phyloP scores from a whole-genome alignment of 352 stramenopile genomes.

The Pythium chondricola region DNA sequence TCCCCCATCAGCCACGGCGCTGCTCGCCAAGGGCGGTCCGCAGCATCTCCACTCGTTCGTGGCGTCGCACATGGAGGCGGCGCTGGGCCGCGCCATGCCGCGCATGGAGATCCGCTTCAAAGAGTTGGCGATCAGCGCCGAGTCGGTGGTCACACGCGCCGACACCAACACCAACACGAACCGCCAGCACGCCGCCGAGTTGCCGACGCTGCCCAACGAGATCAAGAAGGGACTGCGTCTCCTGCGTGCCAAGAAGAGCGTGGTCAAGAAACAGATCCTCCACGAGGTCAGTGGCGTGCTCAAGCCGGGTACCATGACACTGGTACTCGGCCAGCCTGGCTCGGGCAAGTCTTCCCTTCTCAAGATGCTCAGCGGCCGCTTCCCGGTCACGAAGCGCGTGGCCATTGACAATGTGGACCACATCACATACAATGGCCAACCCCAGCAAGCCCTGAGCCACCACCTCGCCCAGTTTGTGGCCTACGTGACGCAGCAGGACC shows the following conservation, averaged over 20 bases:
- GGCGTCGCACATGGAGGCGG: slow-evolving; percentile 20
- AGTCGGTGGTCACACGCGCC: slow-evolving; percentile 17
- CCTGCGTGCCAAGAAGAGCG: slow-evolving; percentile 32
- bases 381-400: slow-evolving; percentile 34
- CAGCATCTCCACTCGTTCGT: slow-evolving; percentile 33
- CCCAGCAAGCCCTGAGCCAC: slow-evolving; percentile 20
- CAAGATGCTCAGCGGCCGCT: slow-evolving; percentile 32
- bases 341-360: slow-evolving; percentile 33
- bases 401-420: slow-evolving; percentile 28
- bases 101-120: slow-evolving; percentile 37
- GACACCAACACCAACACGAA: slow-evolving; percentile 9
- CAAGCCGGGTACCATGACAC: slow-evolving; percentile 33
- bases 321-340: slow-evolving; percentile 27
- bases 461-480: slow-evolving; percentile 33
- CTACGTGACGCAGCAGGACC: slow-evolving; percentile 69
- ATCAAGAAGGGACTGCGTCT: slow-evolving; percentile 26
- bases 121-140: slow-evolving; percentile 13
- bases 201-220: slow-evolving; percentile 42
- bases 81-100: slow-evolving; percentile 32
- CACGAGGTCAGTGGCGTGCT: slow-evolving; percentile 39
- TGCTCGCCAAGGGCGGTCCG: slow-evolving; percentile 27
- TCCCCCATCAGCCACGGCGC: not conserved
- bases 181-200: slow-evolving; percentile 14
- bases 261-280: slow-evolving; percentile 39
- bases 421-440: slow-evolving; percentile 41